Percentiles rank a stretch among this genome's conserved stretches.
These are phyloP conservation scores for Cerrena zonata DNA, from an alignment of 1,284 basidiomycete genomes.

Conservation along the genomic window DNA sequence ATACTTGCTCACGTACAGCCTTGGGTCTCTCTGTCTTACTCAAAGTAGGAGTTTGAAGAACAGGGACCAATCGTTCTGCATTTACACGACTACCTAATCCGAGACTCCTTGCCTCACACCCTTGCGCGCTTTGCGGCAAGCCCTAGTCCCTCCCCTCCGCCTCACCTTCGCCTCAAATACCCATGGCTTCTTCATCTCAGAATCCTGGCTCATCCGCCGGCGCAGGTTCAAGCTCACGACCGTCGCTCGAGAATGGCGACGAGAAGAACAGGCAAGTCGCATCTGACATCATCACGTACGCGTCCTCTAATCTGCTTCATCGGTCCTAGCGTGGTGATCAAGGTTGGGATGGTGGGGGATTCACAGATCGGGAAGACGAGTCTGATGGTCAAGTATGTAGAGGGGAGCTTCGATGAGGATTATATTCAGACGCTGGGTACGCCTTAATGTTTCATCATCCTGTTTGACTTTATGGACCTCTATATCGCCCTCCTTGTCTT, in stretches of 20 bases:
- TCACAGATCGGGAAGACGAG: conserved; percentile 98
- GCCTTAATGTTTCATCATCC: conserved; percentile 3
- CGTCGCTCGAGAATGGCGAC: conserved; percentile 53
- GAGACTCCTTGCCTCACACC: not conserved
- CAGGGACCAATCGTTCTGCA: conserved; percentile 8
- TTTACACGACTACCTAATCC: not conserved
- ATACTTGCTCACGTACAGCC: conserved; percentile 9
- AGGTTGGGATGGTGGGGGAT: conserved; percentile 98
- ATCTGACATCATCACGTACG: not conserved
- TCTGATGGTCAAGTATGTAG: conserved; percentile 97
- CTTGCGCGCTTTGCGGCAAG: not conserved
- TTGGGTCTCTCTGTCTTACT: conserved; percentile 3
- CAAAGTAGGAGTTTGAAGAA: not conserved
- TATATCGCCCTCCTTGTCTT: conserved; percentile 1
- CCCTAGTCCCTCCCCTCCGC: conserved; percentile 9
- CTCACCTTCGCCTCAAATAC: conserved; percentile 17
- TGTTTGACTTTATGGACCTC: not conserved
- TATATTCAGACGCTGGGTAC: conserved; percentile 96
- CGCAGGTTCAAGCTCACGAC: conserved; percentile 43
- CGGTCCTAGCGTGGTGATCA: conserved; percentile 77
- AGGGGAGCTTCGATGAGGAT: conserved; percentile 96
- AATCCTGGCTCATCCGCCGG: conserved; percentile 35
- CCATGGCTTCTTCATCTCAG: conserved; percentile 28
- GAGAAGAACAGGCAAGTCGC: conserved; percentile 65
- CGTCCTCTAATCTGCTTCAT: conserved; percentile 5